Percentiles rank a stretch among this genome's conserved stretches.
Evolutionary conservation across 1,284 basidiomycete species (phyloP).

Genomic region (Phylloporus sp.): DNA sequence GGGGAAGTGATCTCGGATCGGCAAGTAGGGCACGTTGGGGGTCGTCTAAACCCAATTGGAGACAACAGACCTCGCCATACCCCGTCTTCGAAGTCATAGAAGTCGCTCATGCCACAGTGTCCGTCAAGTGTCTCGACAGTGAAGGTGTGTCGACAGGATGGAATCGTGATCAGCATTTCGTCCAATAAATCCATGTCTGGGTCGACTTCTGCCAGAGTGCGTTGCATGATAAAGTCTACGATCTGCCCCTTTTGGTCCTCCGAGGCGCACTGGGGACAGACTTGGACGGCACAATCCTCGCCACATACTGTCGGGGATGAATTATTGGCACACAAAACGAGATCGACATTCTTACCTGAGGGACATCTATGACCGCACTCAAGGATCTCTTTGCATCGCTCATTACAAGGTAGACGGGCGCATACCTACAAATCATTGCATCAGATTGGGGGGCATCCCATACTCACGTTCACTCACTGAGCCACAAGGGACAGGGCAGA

Average conservation of each 20-base stretch:
- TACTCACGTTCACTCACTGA: constrained; percentile 54
- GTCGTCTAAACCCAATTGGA: constrained; percentile 50
- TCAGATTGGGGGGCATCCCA: background rate
- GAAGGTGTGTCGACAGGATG: constrained; percentile 69
- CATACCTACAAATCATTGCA: constrained; percentile 58
- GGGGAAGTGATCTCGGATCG: constrained; percentile 57
- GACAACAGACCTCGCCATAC: constrained; percentile 55
- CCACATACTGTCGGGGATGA: constrained; percentile 62
- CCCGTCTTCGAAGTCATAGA: constrained; percentile 53
- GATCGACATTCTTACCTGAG: constrained; percentile 55
- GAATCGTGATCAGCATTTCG: constrained; percentile 67
- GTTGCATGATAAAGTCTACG: constrained; percentile 67
- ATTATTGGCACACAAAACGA: background rate
- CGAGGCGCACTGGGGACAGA: constrained; percentile 61
- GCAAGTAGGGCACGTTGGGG: constrained; percentile 66
- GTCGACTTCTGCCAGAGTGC: constrained; percentile 59
- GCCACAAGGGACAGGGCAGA: constrained; percentile 74
- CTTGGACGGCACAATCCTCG: constrained; percentile 66
- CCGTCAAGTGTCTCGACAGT: constrained; percentile 79
- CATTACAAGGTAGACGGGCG: constrained; percentile 71
- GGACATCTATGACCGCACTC: constrained; percentile 72
- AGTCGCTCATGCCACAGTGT: constrained; percentile 58
- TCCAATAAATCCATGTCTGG: constrained; percentile 51
- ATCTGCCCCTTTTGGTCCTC: constrained; percentile 50
- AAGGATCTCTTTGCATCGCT: constrained; percentile 56